Evolutionary conservation across 2,329 filamentous ascomycete species (phyloP).

Genomic region (Zymoseptoria tritici): DNA sequence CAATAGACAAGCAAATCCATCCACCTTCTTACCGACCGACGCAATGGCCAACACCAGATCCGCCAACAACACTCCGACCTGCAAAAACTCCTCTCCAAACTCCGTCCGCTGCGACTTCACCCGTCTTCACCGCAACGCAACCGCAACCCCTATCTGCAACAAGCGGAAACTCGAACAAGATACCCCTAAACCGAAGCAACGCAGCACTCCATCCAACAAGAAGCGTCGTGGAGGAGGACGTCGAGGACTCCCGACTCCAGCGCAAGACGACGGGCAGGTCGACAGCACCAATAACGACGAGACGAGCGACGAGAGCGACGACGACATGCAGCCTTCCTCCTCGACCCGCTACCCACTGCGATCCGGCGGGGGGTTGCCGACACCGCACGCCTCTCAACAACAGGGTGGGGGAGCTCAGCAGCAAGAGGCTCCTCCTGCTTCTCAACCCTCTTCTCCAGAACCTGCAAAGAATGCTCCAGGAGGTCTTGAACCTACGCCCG

Average conservation of each 20-base stretch:
- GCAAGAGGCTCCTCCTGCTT: not conserved
- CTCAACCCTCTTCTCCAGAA: not conserved
- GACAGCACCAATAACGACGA: not conserved
- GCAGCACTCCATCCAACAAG: not conserved
- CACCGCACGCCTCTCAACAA: not conserved
- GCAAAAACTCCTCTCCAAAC: not conserved
- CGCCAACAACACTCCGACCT: not conserved
- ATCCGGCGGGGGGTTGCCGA: not conserved
- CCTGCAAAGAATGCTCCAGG: not conserved
- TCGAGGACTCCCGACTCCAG: not conserved
- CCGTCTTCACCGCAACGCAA: not conserved
- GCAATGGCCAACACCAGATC: not conserved
- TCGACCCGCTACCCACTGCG: not conserved
- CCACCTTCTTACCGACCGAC: not conserved
- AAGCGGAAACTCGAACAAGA: not conserved
- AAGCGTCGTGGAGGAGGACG: not conserved
- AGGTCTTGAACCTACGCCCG: too few species aligned
- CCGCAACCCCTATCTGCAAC: not conserved
- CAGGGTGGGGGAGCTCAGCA: too few species aligned
- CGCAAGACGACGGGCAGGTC: not conserved
- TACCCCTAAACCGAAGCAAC: not conserved
- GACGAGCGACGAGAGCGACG: not conserved
- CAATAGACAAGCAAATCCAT: not conserved
- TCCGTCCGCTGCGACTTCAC: not conserved
- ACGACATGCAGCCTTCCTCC: not conserved